Conservation (phyloP, 2,329 filamentous ascomycete species). For the Colletotrichum melonis region DNA sequence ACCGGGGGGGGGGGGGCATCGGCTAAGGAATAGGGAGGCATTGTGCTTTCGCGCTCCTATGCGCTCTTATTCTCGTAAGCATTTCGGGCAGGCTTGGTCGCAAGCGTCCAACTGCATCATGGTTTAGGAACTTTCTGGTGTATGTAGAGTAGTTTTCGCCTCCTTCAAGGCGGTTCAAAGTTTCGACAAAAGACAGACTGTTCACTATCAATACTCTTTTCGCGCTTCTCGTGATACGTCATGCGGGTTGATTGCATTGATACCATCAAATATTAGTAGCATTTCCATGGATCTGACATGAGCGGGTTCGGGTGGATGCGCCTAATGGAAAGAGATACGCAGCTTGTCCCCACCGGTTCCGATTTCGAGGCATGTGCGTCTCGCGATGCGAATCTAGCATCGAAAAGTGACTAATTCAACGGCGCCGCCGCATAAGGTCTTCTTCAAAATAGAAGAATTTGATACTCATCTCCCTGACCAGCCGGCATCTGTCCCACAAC, state of each 20-base stretch:
- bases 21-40: background rate
- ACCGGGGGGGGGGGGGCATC: background rate
- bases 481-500: background rate
- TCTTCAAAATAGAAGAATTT: background rate
- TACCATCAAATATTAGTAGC: background rate
- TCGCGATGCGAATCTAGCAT: background rate
- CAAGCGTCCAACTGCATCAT: conserved; percentile 2
- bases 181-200: background rate
- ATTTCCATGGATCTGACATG: background rate
- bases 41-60: conserved; percentile 8
- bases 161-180: background rate
- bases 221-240: background rate
- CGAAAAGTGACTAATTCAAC: background rate
- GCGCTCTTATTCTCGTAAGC: conserved; percentile 1
- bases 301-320: background rate
- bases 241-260: background rate
- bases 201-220: background rate
- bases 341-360: background rate
- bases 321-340: background rate
- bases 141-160: conserved; percentile 12
- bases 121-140: conserved; percentile 3
- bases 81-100: conserved; percentile 8
- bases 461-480: background rate
- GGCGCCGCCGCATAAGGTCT: background rate
- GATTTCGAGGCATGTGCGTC: background rate